phyloP scores from a whole-genome alignment of 2,329 filamentous ascomycete genomes.

The Aspergillus neotritici region DNA sequence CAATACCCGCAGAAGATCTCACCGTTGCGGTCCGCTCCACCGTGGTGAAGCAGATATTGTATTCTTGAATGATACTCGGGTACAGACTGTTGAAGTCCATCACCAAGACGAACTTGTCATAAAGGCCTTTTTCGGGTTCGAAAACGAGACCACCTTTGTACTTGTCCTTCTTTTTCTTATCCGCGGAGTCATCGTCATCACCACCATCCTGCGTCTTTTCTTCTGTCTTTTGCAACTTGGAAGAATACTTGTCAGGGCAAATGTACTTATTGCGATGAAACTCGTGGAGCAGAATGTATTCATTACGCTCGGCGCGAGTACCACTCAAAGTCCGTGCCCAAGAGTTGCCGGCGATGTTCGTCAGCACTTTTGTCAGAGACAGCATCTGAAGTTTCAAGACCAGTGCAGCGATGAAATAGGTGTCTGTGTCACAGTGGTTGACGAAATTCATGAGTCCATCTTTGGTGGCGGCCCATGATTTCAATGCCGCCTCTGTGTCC shows the following conservation, averaged over 20 bases:
- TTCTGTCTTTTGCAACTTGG: slow-evolving; percentile 67
- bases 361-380: slow-evolving; percentile 88
- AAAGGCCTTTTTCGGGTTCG: slow-evolving; percentile 93
- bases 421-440: slow-evolving; percentile 89
- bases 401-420: slow-evolving; percentile 89
- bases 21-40: slow-evolving; percentile 72
- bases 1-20: slow-evolving; percentile 33
- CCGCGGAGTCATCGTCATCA: slow-evolving; percentile 60
- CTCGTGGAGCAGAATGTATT: slow-evolving; percentile 97
- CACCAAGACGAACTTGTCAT: slow-evolving; percentile 96
- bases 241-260: slow-evolving; percentile 87
- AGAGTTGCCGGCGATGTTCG: slow-evolving; percentile 94
- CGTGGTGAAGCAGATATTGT: slow-evolving; percentile 98
- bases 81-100: slow-evolving; percentile 99
- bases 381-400: slow-evolving; percentile 86
- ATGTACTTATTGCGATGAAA: slow-evolving; percentile 97
- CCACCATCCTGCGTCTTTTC: slow-evolving; percentile 61
- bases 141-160: slow-evolving; percentile 98
- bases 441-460: slow-evolving; percentile 89
- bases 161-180: slow-evolving; percentile 96
- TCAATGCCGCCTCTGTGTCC: slow-evolving; percentile 80
- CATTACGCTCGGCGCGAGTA: slow-evolving; percentile 93
- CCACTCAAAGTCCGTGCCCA: slow-evolving; percentile 95
- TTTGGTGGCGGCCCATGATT: slow-evolving; percentile 76
- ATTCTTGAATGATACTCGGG: slow-evolving; percentile 98